Conservation (phyloP, 768 basidiomycete genomes). For the Daedaleopsis nitida region DNA sequence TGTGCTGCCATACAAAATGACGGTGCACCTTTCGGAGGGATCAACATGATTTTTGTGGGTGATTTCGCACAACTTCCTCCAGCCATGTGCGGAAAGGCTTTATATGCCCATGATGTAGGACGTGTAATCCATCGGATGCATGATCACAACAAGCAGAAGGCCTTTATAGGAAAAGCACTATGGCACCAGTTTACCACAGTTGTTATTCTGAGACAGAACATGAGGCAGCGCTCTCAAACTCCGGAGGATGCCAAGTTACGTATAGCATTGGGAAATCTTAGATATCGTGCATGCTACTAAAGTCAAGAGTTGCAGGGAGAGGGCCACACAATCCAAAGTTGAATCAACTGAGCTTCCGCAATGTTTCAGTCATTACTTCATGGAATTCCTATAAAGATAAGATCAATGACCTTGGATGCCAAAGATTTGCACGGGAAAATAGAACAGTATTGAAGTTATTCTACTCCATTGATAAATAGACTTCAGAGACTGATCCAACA, state of each 20-base stretch:
- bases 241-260: constrained; percentile 31
- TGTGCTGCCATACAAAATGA: constrained; percentile 16
- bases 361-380: constrained; percentile 42
- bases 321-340: constrained; percentile 8
- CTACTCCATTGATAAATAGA: too few relatives aligned
- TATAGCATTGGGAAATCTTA: constrained; percentile 23
- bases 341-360: constrained; percentile 27
- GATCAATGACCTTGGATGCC: constrained; percentile 36
- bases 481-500: too few relatives aligned
- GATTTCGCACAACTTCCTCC: constrained; percentile 35
- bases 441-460: constrained; percentile 20
- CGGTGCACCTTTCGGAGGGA: constrained; percentile 36
- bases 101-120: too few relatives aligned
- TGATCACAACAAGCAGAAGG: not conserved
- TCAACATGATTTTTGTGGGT: constrained; percentile 45
- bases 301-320: constrained; percentile 1
- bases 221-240: constrained; percentile 15
- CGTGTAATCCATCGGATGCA: too few relatives aligned
- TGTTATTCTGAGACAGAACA: constrained; percentile 20
- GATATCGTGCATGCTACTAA: too few relatives aligned
- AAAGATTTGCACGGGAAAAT: constrained; percentile 38
- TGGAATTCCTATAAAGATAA: constrained; percentile 39
- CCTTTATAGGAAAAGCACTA: constrained; percentile 15
- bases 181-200: constrained; percentile 23
- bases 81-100: too few relatives aligned